These are phyloP conservation scores for Kwoniella botswanensis DNA, from an alignment of 768 basidiomycete genomes.

Conservation along the genomic window DNA sequence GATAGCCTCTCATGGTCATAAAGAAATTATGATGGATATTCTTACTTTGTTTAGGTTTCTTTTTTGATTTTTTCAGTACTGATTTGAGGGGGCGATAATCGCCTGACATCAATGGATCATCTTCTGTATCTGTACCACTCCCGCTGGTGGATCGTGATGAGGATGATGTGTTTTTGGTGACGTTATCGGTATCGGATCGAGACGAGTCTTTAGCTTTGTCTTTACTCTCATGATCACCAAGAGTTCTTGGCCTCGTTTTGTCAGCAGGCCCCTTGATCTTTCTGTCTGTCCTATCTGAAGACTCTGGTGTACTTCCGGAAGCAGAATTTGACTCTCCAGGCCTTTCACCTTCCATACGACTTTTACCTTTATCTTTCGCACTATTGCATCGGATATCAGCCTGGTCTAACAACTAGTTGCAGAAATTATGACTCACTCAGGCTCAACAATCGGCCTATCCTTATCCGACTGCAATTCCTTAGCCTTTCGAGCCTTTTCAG, in stretches of 20 bases:
- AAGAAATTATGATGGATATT: slow-evolving; percentile 52
- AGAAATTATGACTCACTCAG: too few relatives aligned
- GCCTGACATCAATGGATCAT: slow-evolving; percentile 47
- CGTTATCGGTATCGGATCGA: too few relatives aligned
- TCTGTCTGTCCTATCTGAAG: background rate
- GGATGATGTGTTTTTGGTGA: background rate
- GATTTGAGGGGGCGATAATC: slow-evolving; percentile 48
- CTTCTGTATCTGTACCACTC: background rate
- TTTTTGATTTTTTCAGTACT: slow-evolving; percentile 48
- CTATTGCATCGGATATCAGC: background rate
- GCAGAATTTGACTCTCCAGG: background rate
- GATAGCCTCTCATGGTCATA: slow-evolving; percentile 50
- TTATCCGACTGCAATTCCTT: background rate
- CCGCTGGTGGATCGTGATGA: background rate
- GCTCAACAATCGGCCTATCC: too few relatives aligned
- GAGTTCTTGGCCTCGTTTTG: background rate
- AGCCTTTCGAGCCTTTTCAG: slow-evolving; percentile 3
- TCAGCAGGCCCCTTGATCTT: background rate
- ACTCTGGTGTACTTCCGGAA: background rate
- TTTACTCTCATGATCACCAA: background rate
- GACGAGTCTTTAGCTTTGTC: background rate
- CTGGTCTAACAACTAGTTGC: background rate
- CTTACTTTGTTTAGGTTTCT: slow-evolving; percentile 43
- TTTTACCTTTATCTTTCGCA: slow-evolving; percentile 31
- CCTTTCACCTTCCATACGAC: slow-evolving; percentile 29